Conservation (phyloP, 495 filamentous ascomycete genomes). For the Penicillium antarcticum region DNA sequence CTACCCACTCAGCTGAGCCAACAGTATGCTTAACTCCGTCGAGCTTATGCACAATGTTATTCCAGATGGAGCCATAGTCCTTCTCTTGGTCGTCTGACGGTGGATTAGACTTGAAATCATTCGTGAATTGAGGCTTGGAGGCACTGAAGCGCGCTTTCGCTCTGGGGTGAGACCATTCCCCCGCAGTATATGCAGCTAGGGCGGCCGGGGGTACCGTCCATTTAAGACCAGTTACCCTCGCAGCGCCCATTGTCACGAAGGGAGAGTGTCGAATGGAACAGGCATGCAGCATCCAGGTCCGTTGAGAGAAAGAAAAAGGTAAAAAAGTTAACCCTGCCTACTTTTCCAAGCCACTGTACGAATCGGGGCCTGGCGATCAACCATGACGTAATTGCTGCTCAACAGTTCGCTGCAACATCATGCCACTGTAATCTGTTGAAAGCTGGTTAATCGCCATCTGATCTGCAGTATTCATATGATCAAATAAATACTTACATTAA, state of each 20-base stretch:
- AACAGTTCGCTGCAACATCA: slow-evolving; percentile 3
- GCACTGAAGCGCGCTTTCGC: slow-evolving; percentile 25
- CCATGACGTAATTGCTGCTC: slow-evolving; percentile 32
- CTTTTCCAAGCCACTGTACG: slow-evolving; percentile 1
- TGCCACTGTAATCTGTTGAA: not conserved
- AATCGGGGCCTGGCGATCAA: not conserved
- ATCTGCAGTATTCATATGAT: too few species aligned
- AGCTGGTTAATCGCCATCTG: too few species aligned
- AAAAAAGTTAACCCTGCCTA: not conserved
- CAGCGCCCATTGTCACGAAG: slow-evolving; percentile 30
- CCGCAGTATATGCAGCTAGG: slow-evolving; percentile 30
- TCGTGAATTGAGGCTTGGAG: slow-evolving; percentile 6
- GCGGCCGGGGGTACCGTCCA: slow-evolving; percentile 41
- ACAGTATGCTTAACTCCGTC: slow-evolving; percentile 49
- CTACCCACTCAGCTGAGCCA: slow-evolving; percentile 55
- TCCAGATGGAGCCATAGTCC: slow-evolving; percentile 50
- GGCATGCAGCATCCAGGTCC: slow-evolving; percentile 29
- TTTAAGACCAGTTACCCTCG: slow-evolving; percentile 29
- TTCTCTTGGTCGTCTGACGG: not conserved
- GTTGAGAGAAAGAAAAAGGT: not conserved
- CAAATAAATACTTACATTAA: too few species aligned
- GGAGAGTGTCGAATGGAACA: slow-evolving; percentile 60
- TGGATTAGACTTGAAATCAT: slow-evolving; percentile 7
- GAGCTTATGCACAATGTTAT: slow-evolving; percentile 55
- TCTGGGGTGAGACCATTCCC: slow-evolving; percentile 21